Base-by-base conservation (phyloP, 129 eudicot genomes). In the Artemisia argyi region DNA sequence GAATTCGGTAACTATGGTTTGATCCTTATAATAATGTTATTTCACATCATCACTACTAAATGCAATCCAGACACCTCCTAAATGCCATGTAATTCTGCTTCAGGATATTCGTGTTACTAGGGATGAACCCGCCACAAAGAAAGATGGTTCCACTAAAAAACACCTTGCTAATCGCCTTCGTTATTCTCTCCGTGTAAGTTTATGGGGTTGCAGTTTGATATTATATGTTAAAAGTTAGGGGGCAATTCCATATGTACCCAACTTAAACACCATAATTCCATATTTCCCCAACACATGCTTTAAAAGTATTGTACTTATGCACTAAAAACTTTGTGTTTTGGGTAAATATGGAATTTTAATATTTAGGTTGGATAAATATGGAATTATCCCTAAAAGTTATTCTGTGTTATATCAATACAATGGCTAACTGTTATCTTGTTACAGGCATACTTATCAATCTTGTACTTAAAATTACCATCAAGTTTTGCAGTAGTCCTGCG, bases 171-270 rank as follows among this genome's bases (percentile, higher is more conserved):
- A 82, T 67, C 90, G 79, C 54, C 82, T 83, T 55, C 85, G 81
- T 15, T 85, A 82, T 81, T 93, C 98, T 65, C 97, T 93, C 47
- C 92, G 97, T 26, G 98, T 93, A 82, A 79, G 88, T 85, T 61
- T 68, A 63, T 58, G 46, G 79, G 79, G 48, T 48, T 24, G 30
- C 58, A 68, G 14, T 52, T 68, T 20, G 52, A 54, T 55, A 10
- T 14, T 63, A 6, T 42, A 20, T 68, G 50, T 69, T 20, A 20
- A 20, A 20, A 20, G 22, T 20, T 20, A n/a, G n/a, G n/a, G n/a
- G n/a, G n/a, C n/a, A n/a, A n/a, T n/a, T n/a, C n/a, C n/a, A n/a
- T n/a, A n/a, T n/a, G n/a, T n/a, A n/a, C n/a, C n/a, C n/a, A n/a
- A n/a, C n/a, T n/a, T n/a, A n/a, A n/a, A n/a, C n/a, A n/a, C n/a